Evolutionary conservation across 495 filamentous ascomycete species (phyloP).

Genomic region (Chaetomidium leptoderma): DNA sequence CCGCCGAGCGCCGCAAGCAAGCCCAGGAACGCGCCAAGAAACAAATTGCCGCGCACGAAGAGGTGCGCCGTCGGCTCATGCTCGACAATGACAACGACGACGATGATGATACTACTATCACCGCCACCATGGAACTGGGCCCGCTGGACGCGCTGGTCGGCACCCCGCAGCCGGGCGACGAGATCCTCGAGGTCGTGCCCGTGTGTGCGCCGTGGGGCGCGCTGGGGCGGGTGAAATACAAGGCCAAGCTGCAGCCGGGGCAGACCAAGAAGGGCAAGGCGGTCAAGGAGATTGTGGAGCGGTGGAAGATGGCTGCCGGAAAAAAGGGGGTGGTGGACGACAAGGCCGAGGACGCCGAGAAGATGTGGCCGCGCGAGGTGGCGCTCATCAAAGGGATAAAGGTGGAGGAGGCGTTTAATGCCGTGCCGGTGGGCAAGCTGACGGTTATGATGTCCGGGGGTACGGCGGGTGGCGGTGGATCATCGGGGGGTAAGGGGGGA

Average conservation of each 20-base stretch:
- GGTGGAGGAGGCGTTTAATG: conserved; percentile 74
- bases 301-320: conserved; percentile 63
- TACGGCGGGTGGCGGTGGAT: conserved; percentile 40
- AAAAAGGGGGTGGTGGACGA: conserved; percentile 57
- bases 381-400: conserved; percentile 78
- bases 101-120: conserved; percentile 32
- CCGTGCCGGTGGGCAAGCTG: conserved; percentile 79
- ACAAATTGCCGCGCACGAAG: conserved; percentile 61
- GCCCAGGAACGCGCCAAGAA: conserved; percentile 71
- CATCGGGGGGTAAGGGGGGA: conserved; percentile 41
- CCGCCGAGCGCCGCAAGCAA: conserved; percentile 65
- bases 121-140: conserved; percentile 54
- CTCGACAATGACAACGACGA: conserved; percentile 43
- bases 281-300: conserved; percentile 75
- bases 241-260: conserved; percentile 88
- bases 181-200: conserved; percentile 83
- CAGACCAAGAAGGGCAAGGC: conserved; percentile 91
- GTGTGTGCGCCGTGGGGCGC: conserved; percentile 89
- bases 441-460: conserved; percentile 66
- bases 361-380: conserved; percentile 74
- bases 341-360: conserved; percentile 58
- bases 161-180: conserved; percentile 72
- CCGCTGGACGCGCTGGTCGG: conserved; percentile 73
- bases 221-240: conserved; percentile 75
- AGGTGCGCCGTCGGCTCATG: conserved; percentile 52